Base-by-base conservation (phyloP, 768 basidiomycete species). In the Phylloporus rhodoxanthus region DNA sequence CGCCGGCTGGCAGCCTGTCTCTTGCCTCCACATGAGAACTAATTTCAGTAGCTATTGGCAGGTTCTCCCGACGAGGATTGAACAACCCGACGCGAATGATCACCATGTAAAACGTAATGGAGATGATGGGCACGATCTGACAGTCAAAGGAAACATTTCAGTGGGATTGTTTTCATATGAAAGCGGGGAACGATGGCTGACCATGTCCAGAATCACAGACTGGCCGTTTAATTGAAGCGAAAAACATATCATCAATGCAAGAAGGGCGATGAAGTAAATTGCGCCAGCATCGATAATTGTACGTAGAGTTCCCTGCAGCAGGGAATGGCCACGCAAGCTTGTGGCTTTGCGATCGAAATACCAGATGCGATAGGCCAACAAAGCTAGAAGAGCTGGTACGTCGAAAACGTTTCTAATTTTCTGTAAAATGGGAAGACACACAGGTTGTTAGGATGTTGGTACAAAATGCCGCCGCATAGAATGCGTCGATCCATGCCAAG, bases 41-140 rank as follows among this genome's bases (percentile, higher is more conserved):
- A 5, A 21, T 11, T 20, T 38, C 11, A 5, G 20, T 13, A 20
- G 10, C 5, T 20, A 10, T 2, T 3, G 4, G 19, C 19, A 13
- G 20, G 20, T 13, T 38, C 37, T 20, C 37, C 37, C 4, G 13
- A 20, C 5, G 20, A 21, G 13, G 1, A 20, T 5, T 38, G 37
- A 21, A 37, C 8, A 54, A 9, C 23, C 49, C 40, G 20, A 55
- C 45, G 3, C 50, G 50, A 26, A 57, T 48, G 3, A 55, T 55
- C 2, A 55, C 43, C 53, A 48, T 51, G 43, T 57, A 57, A 39
- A 51, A 57, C 21, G 47, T 45, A 36, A 57, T 57, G 20, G 53
- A 45, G 13, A 57, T 57, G 36, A 55, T 55, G 6, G 55, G 47
- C 11, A 44, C 30, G 8, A 50, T 11, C 47, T 47, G n/a, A 8